phyloP scores from a whole-genome alignment of 108 stramenopile species.

The Aureococcus anophagefferens region DNA sequence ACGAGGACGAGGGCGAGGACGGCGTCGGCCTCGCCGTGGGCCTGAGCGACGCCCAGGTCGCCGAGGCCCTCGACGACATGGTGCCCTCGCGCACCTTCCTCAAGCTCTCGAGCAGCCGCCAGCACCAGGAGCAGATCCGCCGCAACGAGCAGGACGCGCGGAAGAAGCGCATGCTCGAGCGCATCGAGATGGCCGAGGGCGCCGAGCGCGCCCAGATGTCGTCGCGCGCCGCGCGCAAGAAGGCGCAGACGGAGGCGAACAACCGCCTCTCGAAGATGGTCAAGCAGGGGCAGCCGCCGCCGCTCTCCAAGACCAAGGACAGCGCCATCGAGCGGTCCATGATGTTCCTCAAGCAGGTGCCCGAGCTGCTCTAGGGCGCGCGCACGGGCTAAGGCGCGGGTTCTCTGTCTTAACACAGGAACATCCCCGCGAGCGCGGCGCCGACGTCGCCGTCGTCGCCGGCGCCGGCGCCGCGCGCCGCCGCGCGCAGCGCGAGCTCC shows the following conservation, averaged over 20 bases:
- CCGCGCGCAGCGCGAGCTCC: no score
- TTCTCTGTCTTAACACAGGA: no score
- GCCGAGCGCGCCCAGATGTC: constrained; percentile 11
- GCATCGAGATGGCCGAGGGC: constrained; percentile 24
- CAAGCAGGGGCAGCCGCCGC: no score
- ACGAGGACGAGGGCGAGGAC: not conserved
- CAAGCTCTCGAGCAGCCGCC: constrained; percentile 26
- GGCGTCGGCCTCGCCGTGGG: not conserved
- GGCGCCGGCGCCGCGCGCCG: no score
- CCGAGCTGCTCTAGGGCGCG: no score
- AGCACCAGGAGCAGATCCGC: constrained; percentile 29
- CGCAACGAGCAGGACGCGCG: constrained; percentile 21
- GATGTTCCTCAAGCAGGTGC: no score
- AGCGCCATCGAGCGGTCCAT: no score
- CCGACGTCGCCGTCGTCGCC: no score
- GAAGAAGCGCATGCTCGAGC: constrained; percentile 24
- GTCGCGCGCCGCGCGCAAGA: constrained; percentile 12
- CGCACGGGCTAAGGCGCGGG: no score
- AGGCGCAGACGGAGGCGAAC: constrained; percentile 18
- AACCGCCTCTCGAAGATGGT: not conserved
- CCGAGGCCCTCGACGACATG: constrained; percentile 27
- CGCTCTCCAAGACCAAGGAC: no score
- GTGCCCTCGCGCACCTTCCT: constrained; percentile 28
- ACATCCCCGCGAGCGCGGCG: no score
- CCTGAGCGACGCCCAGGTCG: constrained; percentile 18